phyloP scores from a whole-genome alignment of 2,329 filamentous ascomycete genomes.

The Anthostomella pinea region DNA sequence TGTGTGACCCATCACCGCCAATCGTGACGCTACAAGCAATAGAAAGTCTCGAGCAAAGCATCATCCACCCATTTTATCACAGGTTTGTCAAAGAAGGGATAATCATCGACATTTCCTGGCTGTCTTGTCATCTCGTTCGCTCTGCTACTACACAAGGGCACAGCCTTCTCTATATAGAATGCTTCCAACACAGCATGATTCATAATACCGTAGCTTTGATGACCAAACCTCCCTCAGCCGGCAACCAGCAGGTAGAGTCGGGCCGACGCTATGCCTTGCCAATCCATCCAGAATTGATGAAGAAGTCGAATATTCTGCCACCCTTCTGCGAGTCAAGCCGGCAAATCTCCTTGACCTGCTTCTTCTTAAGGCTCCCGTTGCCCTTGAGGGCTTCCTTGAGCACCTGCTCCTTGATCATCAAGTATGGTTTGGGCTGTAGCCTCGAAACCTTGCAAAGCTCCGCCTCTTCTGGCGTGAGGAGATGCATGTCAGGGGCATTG shows the following conservation, averaged over 20 bases:
- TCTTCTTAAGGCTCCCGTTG: conserved; percentile 88
- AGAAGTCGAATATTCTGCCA: conserved; percentile 87
- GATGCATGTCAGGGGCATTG: conserved; percentile 76
- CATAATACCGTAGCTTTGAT: neutral
- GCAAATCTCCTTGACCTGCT: conserved; percentile 84
- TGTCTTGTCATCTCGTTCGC: too few species aligned
- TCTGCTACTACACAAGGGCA: too few species aligned
- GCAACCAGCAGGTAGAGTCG: neutral
- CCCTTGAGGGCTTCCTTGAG: conserved; percentile 86
- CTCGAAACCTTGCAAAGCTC: conserved; percentile 83
- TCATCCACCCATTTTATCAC: too few species aligned
- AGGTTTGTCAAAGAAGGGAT: too few species aligned
- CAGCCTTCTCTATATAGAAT: neutral
- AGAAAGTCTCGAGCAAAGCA: too few species aligned
- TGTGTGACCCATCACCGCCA: too few species aligned
- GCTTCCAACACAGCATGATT: neutral
- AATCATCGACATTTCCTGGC: too few species aligned
- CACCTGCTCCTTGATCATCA: conserved; percentile 92
- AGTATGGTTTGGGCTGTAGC: conserved; percentile 88
- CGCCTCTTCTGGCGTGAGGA: conserved; percentile 78
- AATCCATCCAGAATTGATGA: conserved; percentile 90
- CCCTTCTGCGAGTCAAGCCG: conserved; percentile 81
- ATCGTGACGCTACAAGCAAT: too few species aligned
- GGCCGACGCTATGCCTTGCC: conserved; percentile 69
- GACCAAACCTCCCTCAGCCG: neutral